These are phyloP conservation scores for Paramyrothecium sp. DNA, from an alignment of 2,329 filamentous ascomycete species.

Conservation along the genomic window DNA sequence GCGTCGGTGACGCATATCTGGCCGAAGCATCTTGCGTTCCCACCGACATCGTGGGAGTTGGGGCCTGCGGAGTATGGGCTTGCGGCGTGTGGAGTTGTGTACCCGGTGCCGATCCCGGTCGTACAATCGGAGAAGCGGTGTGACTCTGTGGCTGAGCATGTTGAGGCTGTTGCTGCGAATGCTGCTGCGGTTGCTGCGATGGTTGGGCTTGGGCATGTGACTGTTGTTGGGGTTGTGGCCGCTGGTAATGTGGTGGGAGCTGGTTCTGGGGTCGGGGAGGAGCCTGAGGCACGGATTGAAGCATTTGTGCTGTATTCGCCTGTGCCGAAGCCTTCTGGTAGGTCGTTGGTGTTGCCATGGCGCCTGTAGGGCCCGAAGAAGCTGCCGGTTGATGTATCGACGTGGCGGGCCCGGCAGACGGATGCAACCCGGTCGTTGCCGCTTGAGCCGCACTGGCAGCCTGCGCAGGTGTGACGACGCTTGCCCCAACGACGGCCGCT, in stretches of 20 bases:
- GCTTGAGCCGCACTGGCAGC: slow-evolving; percentile 25
- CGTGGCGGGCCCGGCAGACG: slow-evolving; percentile 14
- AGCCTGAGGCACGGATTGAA: slow-evolving; percentile 24
- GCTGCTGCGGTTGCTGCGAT: slow-evolving; percentile 7
- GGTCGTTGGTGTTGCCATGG: slow-evolving; percentile 3
- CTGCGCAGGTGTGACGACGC: slow-evolving; percentile 32
- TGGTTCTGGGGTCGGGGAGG: slow-evolving; percentile 19
- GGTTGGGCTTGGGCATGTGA: slow-evolving; percentile 1
- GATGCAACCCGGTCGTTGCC: slow-evolving; percentile 12
- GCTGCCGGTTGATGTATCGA: slow-evolving; percentile 11
- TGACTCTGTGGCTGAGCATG: not conserved
- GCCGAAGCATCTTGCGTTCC: slow-evolving; percentile 13
- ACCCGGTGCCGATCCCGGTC: not conserved
- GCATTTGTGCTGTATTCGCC: slow-evolving; percentile 25
- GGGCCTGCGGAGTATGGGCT: slow-evolving; percentile 5
- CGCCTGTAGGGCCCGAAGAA: not conserved
- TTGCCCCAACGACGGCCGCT: slow-evolving; percentile 20
- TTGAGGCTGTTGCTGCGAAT: slow-evolving; percentile 10
- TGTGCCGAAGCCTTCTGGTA: slow-evolving; percentile 10
- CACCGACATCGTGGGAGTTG: slow-evolving; percentile 18
- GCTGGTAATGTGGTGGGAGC: not conserved
- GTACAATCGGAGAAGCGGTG: not conserved
- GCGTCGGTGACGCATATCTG: slow-evolving; percentile 14
- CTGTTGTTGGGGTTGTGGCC: slow-evolving; percentile 17
- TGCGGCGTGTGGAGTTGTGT: not conserved